Conservation (phyloP, 2,329 filamentous ascomycete species). For the Dactylellina drechsleri region DNA sequence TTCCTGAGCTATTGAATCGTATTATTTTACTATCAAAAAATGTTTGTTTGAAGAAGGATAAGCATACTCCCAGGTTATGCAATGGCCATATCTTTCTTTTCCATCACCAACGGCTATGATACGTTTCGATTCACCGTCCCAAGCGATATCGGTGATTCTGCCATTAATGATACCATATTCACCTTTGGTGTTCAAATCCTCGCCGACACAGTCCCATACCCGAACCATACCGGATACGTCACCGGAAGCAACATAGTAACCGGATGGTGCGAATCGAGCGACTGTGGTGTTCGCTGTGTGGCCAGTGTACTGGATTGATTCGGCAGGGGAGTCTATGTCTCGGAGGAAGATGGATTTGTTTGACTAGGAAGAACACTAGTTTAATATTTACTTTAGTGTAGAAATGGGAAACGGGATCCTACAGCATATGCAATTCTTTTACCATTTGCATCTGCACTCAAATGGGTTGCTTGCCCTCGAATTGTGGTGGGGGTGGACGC, state of each 20-base stretch:
- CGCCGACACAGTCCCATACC: conserved; percentile 85
- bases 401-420: conserved; percentile 60
- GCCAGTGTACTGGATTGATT: conserved; percentile 88
- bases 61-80: conserved; percentile 48
- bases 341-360: conserved; percentile 97
- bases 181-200: conserved; percentile 84
- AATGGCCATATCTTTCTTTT: conserved; percentile 72
- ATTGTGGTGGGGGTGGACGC: conserved; percentile 85
- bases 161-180: conserved; percentile 96
- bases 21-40: conserved; percentile 62
- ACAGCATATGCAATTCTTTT: conserved; percentile 93
- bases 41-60: conserved; percentile 69
- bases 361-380: conserved; percentile 68
- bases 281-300: conserved; percentile 91
- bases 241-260: conserved; percentile 93
- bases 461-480: conserved; percentile 86
- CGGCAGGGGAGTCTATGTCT: conserved; percentile 86
- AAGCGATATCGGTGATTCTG: conserved; percentile 93
- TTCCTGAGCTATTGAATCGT: conserved; percentile 77
- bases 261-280: conserved; percentile 90
- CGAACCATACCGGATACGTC: conserved; percentile 85
- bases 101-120: conserved; percentile 96
- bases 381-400: conserved; percentile 4
- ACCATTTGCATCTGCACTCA: conserved; percentile 87
- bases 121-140: conserved; percentile 96